A percentile compares a stretch with the other conserved stretches of the same genome.
phyloP scores from a whole-genome alignment of 805 yeast species.

The Candida mattraensis region DNA sequence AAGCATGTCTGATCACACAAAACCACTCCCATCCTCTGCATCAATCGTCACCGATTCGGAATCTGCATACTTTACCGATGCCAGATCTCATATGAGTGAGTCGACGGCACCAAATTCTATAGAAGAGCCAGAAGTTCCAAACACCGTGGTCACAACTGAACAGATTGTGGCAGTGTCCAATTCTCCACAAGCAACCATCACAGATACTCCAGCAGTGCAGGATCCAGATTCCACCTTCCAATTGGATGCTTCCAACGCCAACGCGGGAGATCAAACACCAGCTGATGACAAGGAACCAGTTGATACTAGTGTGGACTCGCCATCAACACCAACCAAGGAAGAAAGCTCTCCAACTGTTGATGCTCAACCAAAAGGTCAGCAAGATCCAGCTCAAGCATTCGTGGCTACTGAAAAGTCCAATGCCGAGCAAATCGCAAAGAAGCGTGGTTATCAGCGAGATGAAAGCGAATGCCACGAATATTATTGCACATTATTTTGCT shows the following conservation, averaged over 20 bases:
- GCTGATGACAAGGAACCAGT: not conserved
- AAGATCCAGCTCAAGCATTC: constrained; percentile 15
- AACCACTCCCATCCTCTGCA: constrained; percentile 11
- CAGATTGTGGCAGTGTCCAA: not conserved
- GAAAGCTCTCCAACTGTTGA: constrained; percentile 1
- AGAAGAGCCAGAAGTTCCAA: not conserved
- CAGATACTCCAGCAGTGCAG: constrained; percentile 8
- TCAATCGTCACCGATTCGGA: constrained; percentile 21
- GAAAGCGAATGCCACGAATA: constrained; percentile 33
- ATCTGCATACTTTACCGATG: constrained; percentile 25
- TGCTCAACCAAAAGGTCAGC: constrained; percentile 12
- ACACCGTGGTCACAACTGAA: not conserved
- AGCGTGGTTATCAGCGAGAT: constrained; percentile 27
- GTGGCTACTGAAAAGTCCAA: constrained; percentile 12
- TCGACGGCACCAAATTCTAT: constrained; percentile 2
- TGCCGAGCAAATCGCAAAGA: constrained; percentile 10
- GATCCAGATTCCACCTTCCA: constrained; percentile 2
- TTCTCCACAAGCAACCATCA: constrained; percentile 27
- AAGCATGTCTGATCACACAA: constrained; percentile 1
- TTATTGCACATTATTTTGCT: constrained; percentile 18
- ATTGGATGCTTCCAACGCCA: not conserved
- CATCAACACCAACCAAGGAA: not conserved
- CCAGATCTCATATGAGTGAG: constrained; percentile 23
- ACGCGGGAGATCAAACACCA: not conserved
- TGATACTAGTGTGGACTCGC: not conserved